A percentile compares a stretch with the other conserved stretches of the same genome.
Conservation (phyloP, 805 yeast genomes). For the Lachancea sp. region DNA sequence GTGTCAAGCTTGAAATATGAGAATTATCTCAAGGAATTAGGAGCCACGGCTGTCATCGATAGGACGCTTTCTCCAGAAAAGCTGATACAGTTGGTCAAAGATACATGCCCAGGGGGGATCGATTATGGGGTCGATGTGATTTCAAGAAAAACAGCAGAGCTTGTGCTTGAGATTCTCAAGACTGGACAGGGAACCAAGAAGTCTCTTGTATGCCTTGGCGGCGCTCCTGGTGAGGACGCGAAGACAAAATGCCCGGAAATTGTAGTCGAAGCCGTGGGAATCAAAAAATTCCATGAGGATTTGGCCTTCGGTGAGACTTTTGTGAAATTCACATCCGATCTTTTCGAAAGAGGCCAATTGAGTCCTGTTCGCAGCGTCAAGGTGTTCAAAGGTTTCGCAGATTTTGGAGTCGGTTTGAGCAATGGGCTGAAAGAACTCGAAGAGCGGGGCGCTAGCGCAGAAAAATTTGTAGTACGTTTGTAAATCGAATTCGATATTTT, state of each 20-base stretch:
- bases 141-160: slow-evolving; percentile 36
- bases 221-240: slow-evolving; percentile 24
- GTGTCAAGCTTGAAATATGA: slow-evolving; percentile 40
- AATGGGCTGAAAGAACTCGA: slow-evolving; percentile 34
- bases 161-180: slow-evolving; percentile 28
- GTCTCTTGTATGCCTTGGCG: slow-evolving; percentile 37
- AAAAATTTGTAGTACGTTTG: slow-evolving; percentile 34
- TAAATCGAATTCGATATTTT: neutral
- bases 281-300: too few species aligned
- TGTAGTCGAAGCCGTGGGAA: slow-evolving; percentile 5
- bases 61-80: slow-evolving; percentile 28
- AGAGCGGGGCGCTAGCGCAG: slow-evolving; percentile 15
- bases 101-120: slow-evolving; percentile 26
- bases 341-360: too few species aligned
- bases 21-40: slow-evolving; percentile 33
- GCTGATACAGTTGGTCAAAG: slow-evolving; percentile 16
- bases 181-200: slow-evolving; percentile 11
- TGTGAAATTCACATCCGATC: too few species aligned
- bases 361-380: too few species aligned
- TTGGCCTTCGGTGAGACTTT: too few species aligned
- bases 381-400: too few species aligned
- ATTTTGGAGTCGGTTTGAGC: too few species aligned
- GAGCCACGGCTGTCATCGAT: slow-evolving; percentile 40
- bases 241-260: slow-evolving; percentile 12
- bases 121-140: slow-evolving; percentile 41